phyloP scores from a whole-genome alignment of 1,139 yeast genomes.

The Scheffersomyces titani region DNA sequence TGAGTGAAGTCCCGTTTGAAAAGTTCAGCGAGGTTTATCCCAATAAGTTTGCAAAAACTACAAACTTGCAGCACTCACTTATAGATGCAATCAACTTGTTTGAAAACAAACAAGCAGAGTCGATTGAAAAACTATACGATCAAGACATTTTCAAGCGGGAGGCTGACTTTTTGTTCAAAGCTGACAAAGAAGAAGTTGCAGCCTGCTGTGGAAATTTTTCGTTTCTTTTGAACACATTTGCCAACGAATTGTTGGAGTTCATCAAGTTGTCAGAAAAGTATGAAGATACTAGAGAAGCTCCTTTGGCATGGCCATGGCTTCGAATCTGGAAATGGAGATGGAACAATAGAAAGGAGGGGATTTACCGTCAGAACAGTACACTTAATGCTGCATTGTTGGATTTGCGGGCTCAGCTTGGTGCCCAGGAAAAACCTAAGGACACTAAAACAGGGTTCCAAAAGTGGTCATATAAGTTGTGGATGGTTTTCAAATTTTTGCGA shows the following conservation, averaged over 20 bases:
- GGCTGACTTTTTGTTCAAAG: conserved; percentile 42
- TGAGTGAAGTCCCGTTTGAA: conserved; percentile 62
- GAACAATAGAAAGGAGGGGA: not conserved
- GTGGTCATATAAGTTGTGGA: conserved; percentile 31
- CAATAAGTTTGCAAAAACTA: conserved; percentile 35
- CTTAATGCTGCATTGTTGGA: conserved; percentile 41
- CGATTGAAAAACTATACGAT: conserved; percentile 59
- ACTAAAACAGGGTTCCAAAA: not conserved
- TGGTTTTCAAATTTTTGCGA: conserved; percentile 35
- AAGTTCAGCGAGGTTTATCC: conserved; percentile 25
- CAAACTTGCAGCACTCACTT: conserved; percentile 52
- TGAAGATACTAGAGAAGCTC: conserved; percentile 26
- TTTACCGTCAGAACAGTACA: conserved; percentile 10
- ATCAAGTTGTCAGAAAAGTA: conserved; percentile 49
- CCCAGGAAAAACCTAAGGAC: conserved; percentile 1
- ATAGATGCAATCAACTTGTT: conserved; percentile 54
- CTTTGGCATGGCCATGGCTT: conserved; percentile 53
- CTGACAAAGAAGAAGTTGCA: conserved; percentile 78
- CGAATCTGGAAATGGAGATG: conserved; percentile 43
- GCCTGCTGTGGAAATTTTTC: conserved; percentile 86
- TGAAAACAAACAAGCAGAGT: conserved; percentile 55
- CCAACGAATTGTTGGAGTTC: conserved; percentile 55
- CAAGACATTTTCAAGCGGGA: conserved; percentile 54
- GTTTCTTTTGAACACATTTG: conserved; percentile 61
- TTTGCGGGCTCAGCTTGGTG: conserved; percentile 31